Percentiles rank a stretch among this genome's conserved stretches.
phyloP scores from a whole-genome alignment of 306 rosid species.

The Adenanthera pavonina region DNA sequence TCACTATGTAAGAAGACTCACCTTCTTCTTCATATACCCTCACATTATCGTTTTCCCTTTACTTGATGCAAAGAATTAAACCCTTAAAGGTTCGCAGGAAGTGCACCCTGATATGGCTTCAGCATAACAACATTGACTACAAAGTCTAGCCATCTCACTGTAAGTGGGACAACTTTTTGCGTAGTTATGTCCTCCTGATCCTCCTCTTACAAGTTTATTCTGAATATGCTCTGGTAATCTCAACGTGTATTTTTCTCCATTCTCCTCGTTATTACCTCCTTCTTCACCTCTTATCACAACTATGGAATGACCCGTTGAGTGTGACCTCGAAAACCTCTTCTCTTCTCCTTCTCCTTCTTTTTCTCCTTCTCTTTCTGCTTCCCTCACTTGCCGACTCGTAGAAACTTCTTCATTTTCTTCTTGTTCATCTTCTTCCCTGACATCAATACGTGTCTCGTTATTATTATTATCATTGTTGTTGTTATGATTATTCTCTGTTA shows the following conservation, averaged over 20 bases:
- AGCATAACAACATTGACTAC: conserved; percentile 47
- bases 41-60: too few relatives aligned
- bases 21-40: too few relatives aligned
- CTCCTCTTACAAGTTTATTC: conserved; percentile 45
- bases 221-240: conserved; percentile 55
- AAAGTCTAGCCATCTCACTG: conserved; percentile 45
- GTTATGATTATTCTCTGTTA: not conserved
- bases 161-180: conserved; percentile 56
- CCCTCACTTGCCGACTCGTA: not conserved
- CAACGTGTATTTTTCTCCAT: conserved; percentile 52
- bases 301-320: conserved; percentile 81
- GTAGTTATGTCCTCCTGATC: conserved; percentile 43
- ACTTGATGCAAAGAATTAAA: not conserved
- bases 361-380: not conserved
- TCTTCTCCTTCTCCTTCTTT: not conserved
- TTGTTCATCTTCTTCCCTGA: conserved; percentile 24
- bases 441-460: conserved; percentile 49
- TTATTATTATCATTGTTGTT: not conserved
- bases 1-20: too few relatives aligned
- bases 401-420: not conserved
- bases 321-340: conserved; percentile 54
- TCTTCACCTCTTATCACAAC: conserved; percentile 41
- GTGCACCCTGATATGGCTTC: conserved; percentile 26
- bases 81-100: not conserved
- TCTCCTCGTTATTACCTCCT: not conserved